Evolutionary conservation across 331 rosid species (phyloP).

Genomic region (Rosa hybrid): DNA sequence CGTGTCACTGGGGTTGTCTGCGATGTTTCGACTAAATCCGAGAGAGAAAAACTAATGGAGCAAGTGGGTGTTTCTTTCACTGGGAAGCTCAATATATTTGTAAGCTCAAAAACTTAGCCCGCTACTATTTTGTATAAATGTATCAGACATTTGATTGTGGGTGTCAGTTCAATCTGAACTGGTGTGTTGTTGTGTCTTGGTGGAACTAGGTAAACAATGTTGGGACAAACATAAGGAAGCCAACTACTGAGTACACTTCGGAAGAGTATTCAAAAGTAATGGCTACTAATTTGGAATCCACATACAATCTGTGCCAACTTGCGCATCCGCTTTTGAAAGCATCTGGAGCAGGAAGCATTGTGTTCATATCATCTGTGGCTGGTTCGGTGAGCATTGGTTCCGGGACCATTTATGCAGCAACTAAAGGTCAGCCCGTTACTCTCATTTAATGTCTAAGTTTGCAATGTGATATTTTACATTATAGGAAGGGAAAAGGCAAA

Average conservation of each 20-base stretch:
- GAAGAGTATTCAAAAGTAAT: conserved; percentile 63
- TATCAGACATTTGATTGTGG: not conserved
- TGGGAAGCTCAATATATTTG: conserved; percentile 30
- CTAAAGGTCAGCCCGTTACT: conserved; percentile 37
- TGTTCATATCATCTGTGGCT: conserved; percentile 69
- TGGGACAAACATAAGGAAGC: conserved; percentile 86
- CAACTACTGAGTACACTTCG: conserved; percentile 59
- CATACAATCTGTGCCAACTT: conserved; percentile 64
- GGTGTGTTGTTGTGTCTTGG: not conserved
- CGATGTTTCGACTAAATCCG: conserved; percentile 48
- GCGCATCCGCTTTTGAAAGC: conserved; percentile 74
- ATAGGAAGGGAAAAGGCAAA: conserved; percentile 8
- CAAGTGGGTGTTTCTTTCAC: conserved; percentile 47
- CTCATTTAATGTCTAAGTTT: conserved; percentile 1
- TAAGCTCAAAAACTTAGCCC: conserved; percentile 5
- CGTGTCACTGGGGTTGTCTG: conserved; percentile 67
- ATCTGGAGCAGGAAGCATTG: conserved; percentile 82
- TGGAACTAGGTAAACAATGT: conserved; percentile 74
- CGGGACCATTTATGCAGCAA: conserved; percentile 52
- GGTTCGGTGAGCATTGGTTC: conserved; percentile 27
- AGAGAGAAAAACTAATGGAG: conserved; percentile 59
- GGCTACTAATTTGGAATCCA: conserved; percentile 71
- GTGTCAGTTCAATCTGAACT: not conserved
- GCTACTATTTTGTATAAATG: not conserved
- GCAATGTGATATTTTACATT: not conserved